Base-by-base conservation (phyloP, 495 filamentous ascomycete genomes). In the Penicillium paradoxum region DNA sequence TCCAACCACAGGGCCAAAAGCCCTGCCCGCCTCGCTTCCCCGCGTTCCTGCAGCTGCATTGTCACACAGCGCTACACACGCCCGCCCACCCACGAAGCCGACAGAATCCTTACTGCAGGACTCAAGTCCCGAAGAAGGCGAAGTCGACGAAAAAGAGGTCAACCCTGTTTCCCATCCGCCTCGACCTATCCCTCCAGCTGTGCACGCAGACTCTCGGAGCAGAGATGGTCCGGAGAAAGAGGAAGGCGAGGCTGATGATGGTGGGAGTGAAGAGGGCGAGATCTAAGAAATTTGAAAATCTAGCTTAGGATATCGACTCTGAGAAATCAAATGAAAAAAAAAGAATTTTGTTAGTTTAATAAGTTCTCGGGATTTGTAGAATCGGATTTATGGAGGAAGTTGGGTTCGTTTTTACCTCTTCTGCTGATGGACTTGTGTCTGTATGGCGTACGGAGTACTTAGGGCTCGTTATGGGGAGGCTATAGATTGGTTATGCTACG, bases 231-330 rank as follows among this genome's bases (percentile, higher is more conserved):
- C 19, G 11, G n/a, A 48, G 6, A 24, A 15, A n/a, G 29, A 43
- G 18, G 47, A 46, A 29, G 54, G 32, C 14, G 55, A 60, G 10
- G 37, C 36, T 22, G 56, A 56, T 30, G 69, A 70, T n/a, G 69
- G 63, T 25, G 70, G 70, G 7, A 75, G 72, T 29, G 73, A 77
- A 54, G 73, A 77, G 49, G 73, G 73, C 11, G 73, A 77, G 49
- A 58, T 77, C 30, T 77, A 66, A 38, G n/a, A n/a, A 8, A 3
- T 3, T 25, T 8, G 11, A 14, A 24, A 0, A 21, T 32, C 27
- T 24, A 11, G 18, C 7, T 21, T 36, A n/a, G n/a, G 19, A 18
- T 18, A 21, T 15, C n/a, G 24, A 27, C 24, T 7, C 24, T n/a
- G n/a, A n/a, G n/a, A n/a, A n/a, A n/a, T n/a, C n/a, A n/a, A n/a